Base-by-base conservation (phyloP, 768 basidiomycete species). In the Aureoboletus auriporus region DNA sequence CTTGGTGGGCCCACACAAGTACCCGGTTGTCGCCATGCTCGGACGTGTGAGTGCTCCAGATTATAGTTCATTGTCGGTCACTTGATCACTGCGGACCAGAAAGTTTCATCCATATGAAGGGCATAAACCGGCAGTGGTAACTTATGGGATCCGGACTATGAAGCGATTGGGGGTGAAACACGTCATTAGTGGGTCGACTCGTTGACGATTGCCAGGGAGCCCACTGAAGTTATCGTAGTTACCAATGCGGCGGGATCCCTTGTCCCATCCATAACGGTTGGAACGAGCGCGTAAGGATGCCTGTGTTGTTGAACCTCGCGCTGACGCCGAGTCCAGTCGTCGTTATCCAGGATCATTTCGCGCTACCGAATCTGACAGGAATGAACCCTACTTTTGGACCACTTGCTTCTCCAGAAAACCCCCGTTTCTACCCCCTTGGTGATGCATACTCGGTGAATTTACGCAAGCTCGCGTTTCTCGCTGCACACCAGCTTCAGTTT, bases 41-140 rank as follows among this genome's bases (percentile, higher is more conserved):
- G 92, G 92, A 50, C 74, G 93, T 62, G 89, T 89, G 57, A 46
- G 80, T 65, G 14, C 38, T 26, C 39, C 37, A 13, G 33, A 10
- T 46, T 35, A 26, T 33, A n/a, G 29, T 23, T 43, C n/a, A 33
- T 48, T 8, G 13, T n/a, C n/a, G 12, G 26, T 48, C 34, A 23
- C 45, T 38, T 12, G 46, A 37, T 44, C 49, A 46, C 46, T 44
- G 39, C 39, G 50, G 30, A 40, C 47, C 44, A 47, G 45, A 46
- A 56, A 91, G 89, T 87, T 92, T 58, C 90, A 92, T 64, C 75
- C 80, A 1, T 95, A 93, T 55, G 92, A 95, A 69, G 93, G 93
- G 3, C 83, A 92, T 59, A 65, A 74, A 23, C 70, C 91, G 36
- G 65, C 77, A 7, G 78, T 80, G 6, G 84, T 90, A 13, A 79